A percentile compares a stretch with the other conserved stretches of the same genome.
phyloP scores from a whole-genome alignment of 164 flowering plant species.

The Macadamia integrifolia region DNA sequence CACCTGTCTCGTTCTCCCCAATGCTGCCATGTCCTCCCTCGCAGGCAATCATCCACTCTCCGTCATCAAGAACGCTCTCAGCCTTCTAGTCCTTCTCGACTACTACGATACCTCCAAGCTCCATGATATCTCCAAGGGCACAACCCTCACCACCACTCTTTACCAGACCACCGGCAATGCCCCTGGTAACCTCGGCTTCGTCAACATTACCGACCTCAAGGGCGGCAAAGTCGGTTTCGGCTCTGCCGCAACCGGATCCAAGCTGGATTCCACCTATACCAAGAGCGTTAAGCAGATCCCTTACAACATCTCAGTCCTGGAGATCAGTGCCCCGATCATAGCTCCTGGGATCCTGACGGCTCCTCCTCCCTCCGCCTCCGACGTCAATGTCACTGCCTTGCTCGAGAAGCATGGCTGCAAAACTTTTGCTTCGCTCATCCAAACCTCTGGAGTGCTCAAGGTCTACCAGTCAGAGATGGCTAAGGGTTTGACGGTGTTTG shows the following conservation, averaged over 20 bases:
- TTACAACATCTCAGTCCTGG: conserved; percentile 67
- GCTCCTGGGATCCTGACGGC: conserved; percentile 63
- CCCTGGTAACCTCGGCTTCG: conserved; percentile 61
- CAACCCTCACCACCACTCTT: conserved; percentile 73
- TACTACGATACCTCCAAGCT: conserved; percentile 72
- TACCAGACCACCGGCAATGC: conserved; percentile 90
- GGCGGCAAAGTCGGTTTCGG: conserved; percentile 91
- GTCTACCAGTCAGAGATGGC: conserved; percentile 40
- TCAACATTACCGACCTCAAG: conserved; percentile 81
- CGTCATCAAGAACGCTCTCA: conserved; percentile 54
- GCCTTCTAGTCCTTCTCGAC: conserved; percentile 66
- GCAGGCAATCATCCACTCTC: conserved; percentile 57
- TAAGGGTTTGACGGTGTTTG: conserved; percentile 82
- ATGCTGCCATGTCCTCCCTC: conserved; percentile 55
- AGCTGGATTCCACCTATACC: conserved; percentile 54
- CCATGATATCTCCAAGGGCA: conserved; percentile 73
- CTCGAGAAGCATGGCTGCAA: conserved; percentile 86
- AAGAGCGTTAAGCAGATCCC: conserved; percentile 64
- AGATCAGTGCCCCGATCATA: conserved; percentile 62
- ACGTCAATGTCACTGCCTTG: conserved; percentile 54
- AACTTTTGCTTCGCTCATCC: conserved; percentile 55
- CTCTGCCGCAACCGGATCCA: conserved; percentile 70
- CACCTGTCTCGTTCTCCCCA: conserved; percentile 63
- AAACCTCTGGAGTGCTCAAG: conserved; percentile 58
- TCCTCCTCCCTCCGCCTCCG: conserved; percentile 50